Evolutionary conservation across 2,329 filamentous ascomycete species (phyloP).

Genomic region (Colletotrichum sp.): DNA sequence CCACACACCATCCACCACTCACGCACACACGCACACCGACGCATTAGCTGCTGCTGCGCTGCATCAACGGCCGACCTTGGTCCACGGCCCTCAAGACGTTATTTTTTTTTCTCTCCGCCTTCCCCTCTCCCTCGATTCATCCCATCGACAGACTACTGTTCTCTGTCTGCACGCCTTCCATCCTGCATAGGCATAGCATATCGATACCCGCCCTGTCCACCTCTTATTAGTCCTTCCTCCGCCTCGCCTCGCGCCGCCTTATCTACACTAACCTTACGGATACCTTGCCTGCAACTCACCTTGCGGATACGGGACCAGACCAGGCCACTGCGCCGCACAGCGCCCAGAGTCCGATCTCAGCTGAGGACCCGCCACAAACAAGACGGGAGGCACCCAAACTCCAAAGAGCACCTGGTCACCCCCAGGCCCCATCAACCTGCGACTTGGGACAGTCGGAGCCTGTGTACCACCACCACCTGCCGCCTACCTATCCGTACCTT

Average conservation of each 20-base stretch:
- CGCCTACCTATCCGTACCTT: not conserved
- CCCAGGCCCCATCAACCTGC: conserved; percentile 14
- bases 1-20: not conserved
- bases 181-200: not conserved
- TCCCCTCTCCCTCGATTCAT: not conserved
- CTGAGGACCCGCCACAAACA: conserved; percentile 12
- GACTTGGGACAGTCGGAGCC: conserved; percentile 9
- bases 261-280: not conserved
- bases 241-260: not conserved
- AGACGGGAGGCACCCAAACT: not conserved
- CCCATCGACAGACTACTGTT: not conserved
- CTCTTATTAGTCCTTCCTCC: not conserved
- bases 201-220: not conserved
- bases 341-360: not conserved
- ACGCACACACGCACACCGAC: not conserved
- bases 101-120: not conserved
- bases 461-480: not conserved
- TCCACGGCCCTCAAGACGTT: not conserved
- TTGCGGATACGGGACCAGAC: not conserved
- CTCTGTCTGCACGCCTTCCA: not conserved
- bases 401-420: not conserved
- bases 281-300: not conserved
- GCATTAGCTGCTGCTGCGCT: not conserved
- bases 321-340: not conserved
- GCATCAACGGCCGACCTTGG: not conserved